These are phyloP conservation scores for Euphorbia lathyris DNA, from an alignment of 345 rosid genomes.

Conservation along the genomic window DNA sequence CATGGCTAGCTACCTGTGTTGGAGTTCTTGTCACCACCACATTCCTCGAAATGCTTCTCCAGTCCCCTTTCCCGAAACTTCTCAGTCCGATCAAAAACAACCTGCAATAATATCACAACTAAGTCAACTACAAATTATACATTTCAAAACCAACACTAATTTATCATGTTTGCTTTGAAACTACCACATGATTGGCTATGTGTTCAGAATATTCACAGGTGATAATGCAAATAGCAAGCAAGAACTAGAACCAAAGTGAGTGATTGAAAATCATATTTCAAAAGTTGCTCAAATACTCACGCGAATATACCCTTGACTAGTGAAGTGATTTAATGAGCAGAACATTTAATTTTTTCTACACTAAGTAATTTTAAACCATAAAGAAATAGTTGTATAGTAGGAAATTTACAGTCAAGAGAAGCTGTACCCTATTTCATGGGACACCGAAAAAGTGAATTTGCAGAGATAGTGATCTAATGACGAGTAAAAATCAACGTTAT, in stretches of 20 bases:
- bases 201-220: not conserved
- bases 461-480: no score
- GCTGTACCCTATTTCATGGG: no score
- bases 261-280: not conserved
- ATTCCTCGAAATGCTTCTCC: constrained; percentile 89
- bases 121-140: not conserved
- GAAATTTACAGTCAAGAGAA: no score
- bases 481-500: not conserved
- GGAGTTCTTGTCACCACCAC: constrained; percentile 81
- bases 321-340: no score
- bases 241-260: not conserved
- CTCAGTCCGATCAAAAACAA: constrained; percentile 60
- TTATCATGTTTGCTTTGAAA: no score
- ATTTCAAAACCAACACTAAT: not conserved
- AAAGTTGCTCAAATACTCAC: not conserved
- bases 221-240: not conserved
- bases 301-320: not conserved
- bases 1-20: constrained; percentile 88
- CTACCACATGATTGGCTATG: not conserved
- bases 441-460: no score
- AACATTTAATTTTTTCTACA: no score
- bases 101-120: constrained; percentile 30
- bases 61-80: constrained; percentile 76
- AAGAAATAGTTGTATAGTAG: no score
- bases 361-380: no score